Evolutionary conservation across 2,329 filamentous ascomycete genomes (phyloP), one percentile per base, ranked within the genome.

Genomic region (Ophiosphaerella herpotricha): DNA sequence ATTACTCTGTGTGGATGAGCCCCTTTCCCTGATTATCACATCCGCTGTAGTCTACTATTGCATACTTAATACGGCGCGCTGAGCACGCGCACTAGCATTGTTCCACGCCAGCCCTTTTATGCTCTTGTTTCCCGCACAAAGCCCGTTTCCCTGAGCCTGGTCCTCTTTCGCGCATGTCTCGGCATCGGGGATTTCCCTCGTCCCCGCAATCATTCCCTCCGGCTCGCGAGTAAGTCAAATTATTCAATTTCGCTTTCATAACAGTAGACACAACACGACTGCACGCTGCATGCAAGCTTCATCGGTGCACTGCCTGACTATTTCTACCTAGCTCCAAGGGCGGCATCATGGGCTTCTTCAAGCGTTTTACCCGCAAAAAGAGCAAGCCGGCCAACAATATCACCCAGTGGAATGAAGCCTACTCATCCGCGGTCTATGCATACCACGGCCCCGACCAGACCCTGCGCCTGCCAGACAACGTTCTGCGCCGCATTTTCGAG

Each of bases 401-500:
- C 16, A 54, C 45, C 33, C 57, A 58, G 57, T 71, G 57, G 64
- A 65, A 64, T 58, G 61, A 67, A 58, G 54, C 57, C 43, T 63
- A 68, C 45, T 57, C 62, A 52, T 55, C 68, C 37, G 54, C 63
- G 32, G 51, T 41, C 16, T 57, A 61, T 43, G 55, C 54, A 51
- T 70, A 71, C 63, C 57, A 66, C 39, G 74, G 74, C 35, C 74
- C 71, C 50, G 76, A 80, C 68, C 72, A 68, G 58, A 76, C 74
- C 24, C 60, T 61, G 42, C 71, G 73, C 43, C 81, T 97, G 9
- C 88, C 91, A 8, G 75, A 81, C 23, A 75, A 81, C n/a, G 79
- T 96, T 26, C 80, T 97, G 50, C 80, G 85, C 59, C 84, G 83
- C 68, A 92, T 97, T 68, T 93, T 97, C 72, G 75, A 82, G 63